Evolutionary conservation across 805 yeast genomes (phyloP).

Genomic region (Yarrowia yakushimensis): DNA sequence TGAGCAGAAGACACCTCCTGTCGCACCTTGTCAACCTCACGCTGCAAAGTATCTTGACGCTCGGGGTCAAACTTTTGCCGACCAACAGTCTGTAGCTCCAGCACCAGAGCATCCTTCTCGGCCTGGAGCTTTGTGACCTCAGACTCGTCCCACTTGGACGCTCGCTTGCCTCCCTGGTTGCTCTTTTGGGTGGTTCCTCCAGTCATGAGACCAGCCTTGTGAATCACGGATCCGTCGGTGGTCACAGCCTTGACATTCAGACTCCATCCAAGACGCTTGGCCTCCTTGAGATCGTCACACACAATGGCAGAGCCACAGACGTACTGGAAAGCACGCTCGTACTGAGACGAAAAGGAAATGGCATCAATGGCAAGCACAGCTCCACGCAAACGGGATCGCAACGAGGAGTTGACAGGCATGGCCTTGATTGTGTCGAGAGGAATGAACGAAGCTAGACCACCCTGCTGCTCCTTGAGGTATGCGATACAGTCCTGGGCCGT

Average conservation of each 20-base stretch:
- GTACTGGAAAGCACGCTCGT: conserved; percentile 75
- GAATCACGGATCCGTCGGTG: conserved; percentile 78
- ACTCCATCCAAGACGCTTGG: conserved; percentile 71
- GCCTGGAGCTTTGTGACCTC: conserved; percentile 48
- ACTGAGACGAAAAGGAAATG: conserved; percentile 57
- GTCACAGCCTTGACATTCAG: conserved; percentile 65
- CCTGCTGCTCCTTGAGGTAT: conserved; percentile 75
- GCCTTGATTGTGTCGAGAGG: conserved; percentile 77
- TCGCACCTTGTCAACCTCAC: conserved; percentile 5
- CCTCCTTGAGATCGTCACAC: conserved; percentile 66
- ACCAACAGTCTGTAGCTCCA: conserved; percentile 46
- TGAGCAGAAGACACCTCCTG: conserved; percentile 4
- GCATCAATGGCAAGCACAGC: conserved; percentile 69
- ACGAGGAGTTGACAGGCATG: conserved; percentile 49
- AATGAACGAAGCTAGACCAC: conserved; percentile 81
- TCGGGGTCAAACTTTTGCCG: conserved; percentile 13
- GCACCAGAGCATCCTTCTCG: conserved; percentile 49
- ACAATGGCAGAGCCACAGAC: conserved; percentile 77
- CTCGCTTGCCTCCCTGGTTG: conserved; percentile 1
- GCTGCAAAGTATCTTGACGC: not conserved
- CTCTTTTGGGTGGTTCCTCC: conserved; percentile 59
- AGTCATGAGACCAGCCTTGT: conserved; percentile 85
- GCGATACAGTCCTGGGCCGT: conserved; percentile 75
- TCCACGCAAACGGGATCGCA: conserved; percentile 49
- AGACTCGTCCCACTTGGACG: conserved; percentile 61